Base-by-base conservation (phyloP, 257 asterid genomes). In the Solanum chmielewskii region DNA sequence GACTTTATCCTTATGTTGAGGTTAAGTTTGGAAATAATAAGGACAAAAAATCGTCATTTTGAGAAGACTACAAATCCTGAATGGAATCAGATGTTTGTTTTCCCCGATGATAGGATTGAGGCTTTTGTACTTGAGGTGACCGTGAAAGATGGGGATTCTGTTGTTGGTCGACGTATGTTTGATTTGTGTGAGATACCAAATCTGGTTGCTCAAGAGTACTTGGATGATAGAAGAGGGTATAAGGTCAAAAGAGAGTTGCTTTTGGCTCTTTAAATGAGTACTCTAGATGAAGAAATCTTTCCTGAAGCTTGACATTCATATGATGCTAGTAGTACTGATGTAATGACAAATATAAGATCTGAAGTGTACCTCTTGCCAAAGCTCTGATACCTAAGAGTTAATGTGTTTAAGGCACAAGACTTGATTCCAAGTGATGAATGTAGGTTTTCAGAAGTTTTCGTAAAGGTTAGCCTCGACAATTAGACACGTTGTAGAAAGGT, bases 241-340 rank as follows among this genome's bases (percentile, higher is more conserved):
- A 56, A 56, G 11, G 64, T 56, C 64, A 56, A 69, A 52, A 97
- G 97, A 1, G 97, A 94, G 91, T 87, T 94, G 16, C 93, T 93
- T 96, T 83, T 93, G 88, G 97, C 98, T 39, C 94, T 92, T 86
- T 94, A 95, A 97, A 93, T 92, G 95, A 97, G 97, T 47, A 92
- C 94, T 62, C 98, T 93, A 80, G 95, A 95, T 33, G 96, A 93
- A 15, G 95, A 94, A 90, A 94, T 94, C 1, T 94, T 94, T 87
- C 94, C 98, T 0, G 98, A 93, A 86, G 93, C 97, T 0, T 92
- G 94, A 93, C 95, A 90, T 86, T 93, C 98, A 0, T 95, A 94
- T 90, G 95, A 94, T 70, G 93, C 92, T 52, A 52, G 62, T 52
- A 6, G 62, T 52, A 4, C n/a, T 52, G 62, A 52, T 52, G 62